These are phyloP conservation scores for Penicillium daleae DNA, from an alignment of 495 filamentous ascomycete genomes.

Conservation along the genomic window DNA sequence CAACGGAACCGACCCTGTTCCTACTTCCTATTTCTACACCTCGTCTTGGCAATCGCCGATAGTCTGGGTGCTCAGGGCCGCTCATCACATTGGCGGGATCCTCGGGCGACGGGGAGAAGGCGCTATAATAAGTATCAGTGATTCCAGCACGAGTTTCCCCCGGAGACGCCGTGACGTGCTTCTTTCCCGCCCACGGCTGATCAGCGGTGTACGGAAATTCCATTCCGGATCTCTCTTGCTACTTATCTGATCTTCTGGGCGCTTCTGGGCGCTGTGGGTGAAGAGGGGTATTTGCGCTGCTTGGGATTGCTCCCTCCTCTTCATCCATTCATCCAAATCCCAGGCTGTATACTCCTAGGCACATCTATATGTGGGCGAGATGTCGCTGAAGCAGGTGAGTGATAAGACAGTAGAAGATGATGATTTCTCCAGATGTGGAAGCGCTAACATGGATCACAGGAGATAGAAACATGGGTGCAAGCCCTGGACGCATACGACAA, in stretches of 20 bases:
- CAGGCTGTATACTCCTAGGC: neutral
- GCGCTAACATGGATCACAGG: constrained; percentile 58
- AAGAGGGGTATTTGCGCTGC: neutral
- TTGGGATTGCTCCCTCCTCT: neutral
- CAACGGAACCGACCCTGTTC: constrained; percentile 3
- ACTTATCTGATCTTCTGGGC: neutral
- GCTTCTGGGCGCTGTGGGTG: constrained; percentile 1
- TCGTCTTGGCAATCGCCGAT: constrained; percentile 11
- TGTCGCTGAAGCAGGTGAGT: constrained; percentile 50
- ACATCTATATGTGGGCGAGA: constrained; percentile 14
- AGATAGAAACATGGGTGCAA: constrained; percentile 98
- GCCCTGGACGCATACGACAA: constrained; percentile 92
- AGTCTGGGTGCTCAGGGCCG: neutral
- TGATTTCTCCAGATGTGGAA: neutral
- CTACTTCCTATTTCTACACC: constrained; percentile 4
- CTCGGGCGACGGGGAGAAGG: constrained; percentile 8
- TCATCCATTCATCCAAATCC: constrained; percentile 4
- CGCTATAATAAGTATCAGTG: constrained; percentile 18
- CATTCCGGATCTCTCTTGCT: constrained; percentile 7
- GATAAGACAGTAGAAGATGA: neutral
- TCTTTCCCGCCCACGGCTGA: constrained; percentile 3
- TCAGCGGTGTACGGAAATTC: constrained; percentile 17
- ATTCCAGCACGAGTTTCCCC: constrained; percentile 4
- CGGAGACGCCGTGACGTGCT: constrained; percentile 7
- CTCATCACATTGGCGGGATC: constrained; percentile 16